A percentile compares a stretch with the other conserved stretches of the same genome.
These are phyloP conservation scores for Nakaseomyces sp. DNA, from an alignment of 1,139 yeast genomes.

Conservation along the genomic window DNA sequence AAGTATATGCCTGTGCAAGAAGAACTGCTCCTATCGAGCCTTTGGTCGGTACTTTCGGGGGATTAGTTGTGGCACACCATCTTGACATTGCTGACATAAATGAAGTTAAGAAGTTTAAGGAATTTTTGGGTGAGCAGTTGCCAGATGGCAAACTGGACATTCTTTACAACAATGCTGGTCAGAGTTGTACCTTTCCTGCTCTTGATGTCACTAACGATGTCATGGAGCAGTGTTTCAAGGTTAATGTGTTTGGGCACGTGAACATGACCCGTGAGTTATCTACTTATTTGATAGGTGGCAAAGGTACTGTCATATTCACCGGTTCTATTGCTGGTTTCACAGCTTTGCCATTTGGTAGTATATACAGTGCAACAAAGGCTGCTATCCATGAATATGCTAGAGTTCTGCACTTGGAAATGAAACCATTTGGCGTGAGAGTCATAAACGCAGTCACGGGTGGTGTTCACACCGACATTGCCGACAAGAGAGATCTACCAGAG, in stretches of 20 bases:
- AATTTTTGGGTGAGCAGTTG: slow-evolving; percentile 33
- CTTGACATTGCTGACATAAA: slow-evolving; percentile 49
- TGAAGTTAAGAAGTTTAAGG: slow-evolving; percentile 41
- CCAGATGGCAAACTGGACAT: slow-evolving; percentile 46
- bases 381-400: slow-evolving; percentile 68
- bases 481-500: slow-evolving; percentile 47
- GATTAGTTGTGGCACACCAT: slow-evolving; percentile 29
- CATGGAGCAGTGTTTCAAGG: slow-evolving; percentile 49
- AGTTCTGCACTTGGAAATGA: slow-evolving; percentile 55
- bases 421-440: slow-evolving; percentile 66
- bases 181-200: slow-evolving; percentile 64
- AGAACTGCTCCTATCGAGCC: slow-evolving; percentile 55
- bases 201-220: slow-evolving; percentile 54
- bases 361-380: slow-evolving; percentile 66
- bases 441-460: slow-evolving; percentile 65
- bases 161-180: slow-evolving; percentile 63
- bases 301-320: slow-evolving; percentile 67
- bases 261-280: slow-evolving; percentile 53
- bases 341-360: slow-evolving; percentile 64
- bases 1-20: slow-evolving; percentile 68
- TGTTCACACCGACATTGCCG: slow-evolving; percentile 54
- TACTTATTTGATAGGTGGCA: slow-evolving; percentile 50
- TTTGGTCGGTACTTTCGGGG: slow-evolving; percentile 28
- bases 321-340: slow-evolving; percentile 62
- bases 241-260: slow-evolving; percentile 63